Evolutionary conservation across 2,329 filamentous ascomycete species (phyloP).

Genomic region (Paracoccidioides lutzii): DNA sequence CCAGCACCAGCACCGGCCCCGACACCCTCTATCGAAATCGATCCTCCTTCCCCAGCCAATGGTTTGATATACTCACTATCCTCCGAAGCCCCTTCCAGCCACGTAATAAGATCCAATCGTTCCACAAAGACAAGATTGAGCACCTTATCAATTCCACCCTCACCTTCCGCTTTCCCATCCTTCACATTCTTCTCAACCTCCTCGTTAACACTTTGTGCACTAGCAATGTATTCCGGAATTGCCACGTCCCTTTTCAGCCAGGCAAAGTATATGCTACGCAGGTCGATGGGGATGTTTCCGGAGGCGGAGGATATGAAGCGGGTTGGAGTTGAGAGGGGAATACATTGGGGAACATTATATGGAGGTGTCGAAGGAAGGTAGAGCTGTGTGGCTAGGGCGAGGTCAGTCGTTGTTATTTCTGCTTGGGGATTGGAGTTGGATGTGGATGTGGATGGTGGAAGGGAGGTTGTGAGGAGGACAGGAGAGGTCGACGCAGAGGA

Average conservation of each 20-base stretch:
- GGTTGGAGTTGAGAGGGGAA: slow-evolving; percentile 61
- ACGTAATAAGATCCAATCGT: slow-evolving; percentile 79
- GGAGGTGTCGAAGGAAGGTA: slow-evolving; percentile 49
- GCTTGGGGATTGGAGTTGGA: no score
- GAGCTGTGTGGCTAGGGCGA: slow-evolving; percentile 47
- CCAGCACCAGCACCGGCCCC: slow-evolving; percentile 35
- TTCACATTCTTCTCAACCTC: slow-evolving; percentile 40
- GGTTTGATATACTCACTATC: slow-evolving; percentile 90
- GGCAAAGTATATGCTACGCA: slow-evolving; percentile 91
- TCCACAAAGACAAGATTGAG: slow-evolving; percentile 87
- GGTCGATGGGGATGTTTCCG: slow-evolving; percentile 55
- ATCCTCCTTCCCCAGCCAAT: slow-evolving; percentile 39
- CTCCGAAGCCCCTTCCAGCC: slow-evolving; percentile 79
- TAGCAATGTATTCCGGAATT: slow-evolving; percentile 82
- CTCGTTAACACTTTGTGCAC: slow-evolving; percentile 67
- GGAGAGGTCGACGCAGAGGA: slow-evolving; percentile 51
- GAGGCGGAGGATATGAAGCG: slow-evolving; percentile 69
- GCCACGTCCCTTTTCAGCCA: slow-evolving; percentile 87
- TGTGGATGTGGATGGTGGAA: slow-evolving; percentile 43
- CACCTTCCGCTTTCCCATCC: slow-evolving; percentile 22
- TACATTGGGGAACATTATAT: slow-evolving; percentile 50
- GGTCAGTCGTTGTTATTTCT: slow-evolving; percentile 54
- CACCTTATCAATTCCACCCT: slow-evolving; percentile 39
- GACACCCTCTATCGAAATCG: slow-evolving; percentile 33
- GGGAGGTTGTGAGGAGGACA: slow-evolving; percentile 49